Conservation (phyloP, 2,329 filamentous ascomycete genomes). For the Blastomyces percursus region DNA sequence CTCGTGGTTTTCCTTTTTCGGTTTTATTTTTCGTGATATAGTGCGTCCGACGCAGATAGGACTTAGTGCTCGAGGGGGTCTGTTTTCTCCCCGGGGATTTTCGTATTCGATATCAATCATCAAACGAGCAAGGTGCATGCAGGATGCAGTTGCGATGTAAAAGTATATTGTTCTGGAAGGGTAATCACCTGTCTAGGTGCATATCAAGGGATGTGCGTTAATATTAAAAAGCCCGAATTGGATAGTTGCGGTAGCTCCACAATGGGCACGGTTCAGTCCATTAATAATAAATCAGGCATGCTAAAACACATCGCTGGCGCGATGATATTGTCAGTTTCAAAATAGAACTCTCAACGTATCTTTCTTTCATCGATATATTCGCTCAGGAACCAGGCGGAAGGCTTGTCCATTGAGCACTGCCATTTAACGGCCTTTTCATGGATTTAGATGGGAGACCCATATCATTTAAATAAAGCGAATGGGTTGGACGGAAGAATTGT, state of each 20-base stretch:
- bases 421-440: not conserved
- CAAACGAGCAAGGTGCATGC: not conserved
- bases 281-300: not conserved
- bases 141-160: not conserved
- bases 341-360: not conserved
- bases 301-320: not conserved
- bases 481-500: not conserved
- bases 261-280: not conserved
- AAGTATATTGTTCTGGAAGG: too few species aligned
- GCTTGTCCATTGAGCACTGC: not conserved
- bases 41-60: not conserved
- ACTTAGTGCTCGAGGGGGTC: not conserved
- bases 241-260: not conserved
- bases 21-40: not conserved
- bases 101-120: not conserved
- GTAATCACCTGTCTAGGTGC: not conserved
- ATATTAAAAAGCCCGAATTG: not conserved
- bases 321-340: not conserved
- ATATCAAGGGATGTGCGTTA: not conserved
- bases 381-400: not conserved
- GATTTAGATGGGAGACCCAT: not conserved
- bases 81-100: not conserved
- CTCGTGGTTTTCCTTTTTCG: not conserved
- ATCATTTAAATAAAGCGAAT: not conserved
- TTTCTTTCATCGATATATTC: slow-evolving; percentile 4